A percentile compares a stretch with the other conserved stretches of the same genome.
These are phyloP conservation scores for Lachancea kluyveri DNA, from an alignment of 805 yeast genomes.

Conservation along the genomic window DNA sequence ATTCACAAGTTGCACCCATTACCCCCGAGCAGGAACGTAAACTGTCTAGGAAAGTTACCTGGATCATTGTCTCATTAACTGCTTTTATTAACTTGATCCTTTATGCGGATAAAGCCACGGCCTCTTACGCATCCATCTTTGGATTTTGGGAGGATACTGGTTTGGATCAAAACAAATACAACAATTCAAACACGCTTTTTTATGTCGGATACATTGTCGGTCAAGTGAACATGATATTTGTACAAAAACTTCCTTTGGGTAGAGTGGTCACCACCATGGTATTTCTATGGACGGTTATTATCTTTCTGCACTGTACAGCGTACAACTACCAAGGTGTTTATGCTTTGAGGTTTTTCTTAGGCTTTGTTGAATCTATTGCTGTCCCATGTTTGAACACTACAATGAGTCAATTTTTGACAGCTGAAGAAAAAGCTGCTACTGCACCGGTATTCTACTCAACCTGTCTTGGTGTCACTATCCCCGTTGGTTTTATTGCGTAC, in stretches of 20 bases:
- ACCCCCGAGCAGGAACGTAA: conserved; percentile 38
- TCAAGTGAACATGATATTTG: conserved; percentile 38
- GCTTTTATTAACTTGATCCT: conserved; percentile 37
- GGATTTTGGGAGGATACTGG: conserved; percentile 44
- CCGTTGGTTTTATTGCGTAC: conserved; percentile 44
- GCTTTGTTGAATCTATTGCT: conserved; percentile 42
- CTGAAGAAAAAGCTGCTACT: conserved; percentile 42
- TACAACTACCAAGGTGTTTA: conserved; percentile 40
- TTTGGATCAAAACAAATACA: conserved; percentile 37
- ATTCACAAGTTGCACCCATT: conserved; percentile 31
- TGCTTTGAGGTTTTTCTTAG: conserved; percentile 44
- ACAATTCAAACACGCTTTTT: conserved; percentile 45
- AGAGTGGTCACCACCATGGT: conserved; percentile 33
- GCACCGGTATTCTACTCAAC: conserved; percentile 50
- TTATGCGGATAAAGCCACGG: conserved; percentile 47
- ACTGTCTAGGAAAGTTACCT: conserved; percentile 34
- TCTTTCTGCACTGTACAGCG: conserved; percentile 43
- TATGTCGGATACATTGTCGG: conserved; percentile 47
- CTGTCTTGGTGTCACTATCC: conserved; percentile 46
- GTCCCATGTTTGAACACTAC: conserved; percentile 42
- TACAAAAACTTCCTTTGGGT: conserved; percentile 40
- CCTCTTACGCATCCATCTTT: conserved; percentile 42
- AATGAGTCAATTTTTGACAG: conserved; percentile 44
- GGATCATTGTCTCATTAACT: conserved; percentile 33
- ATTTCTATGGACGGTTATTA: conserved; percentile 40